phyloP scores from a whole-genome alignment of 2,329 filamentous ascomycete genomes.

The Catunica adiposa region DNA sequence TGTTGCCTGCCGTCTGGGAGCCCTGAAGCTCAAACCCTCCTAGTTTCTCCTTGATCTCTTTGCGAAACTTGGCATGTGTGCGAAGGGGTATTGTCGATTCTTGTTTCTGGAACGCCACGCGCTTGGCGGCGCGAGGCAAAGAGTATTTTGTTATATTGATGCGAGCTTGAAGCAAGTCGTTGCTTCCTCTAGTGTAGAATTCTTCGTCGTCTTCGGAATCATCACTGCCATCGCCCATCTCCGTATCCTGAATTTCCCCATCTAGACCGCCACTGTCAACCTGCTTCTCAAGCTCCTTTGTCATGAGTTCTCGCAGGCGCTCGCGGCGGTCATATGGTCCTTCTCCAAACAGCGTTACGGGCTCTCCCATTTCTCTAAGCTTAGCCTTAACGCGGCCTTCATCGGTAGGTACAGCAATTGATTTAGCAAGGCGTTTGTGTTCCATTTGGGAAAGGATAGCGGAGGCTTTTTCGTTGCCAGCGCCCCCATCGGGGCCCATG shows the following conservation, averaged over 20 bases:
- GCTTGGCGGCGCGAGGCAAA: constrained; percentile 61
- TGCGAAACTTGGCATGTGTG: constrained; percentile 84
- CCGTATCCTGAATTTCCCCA: constrained; percentile 18
- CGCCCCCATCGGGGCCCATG: constrained; percentile 38
- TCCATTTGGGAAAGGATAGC: constrained; percentile 78
- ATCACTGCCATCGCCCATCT: constrained; percentile 33
- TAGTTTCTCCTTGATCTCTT: constrained; percentile 69
- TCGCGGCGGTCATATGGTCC: constrained; percentile 73
- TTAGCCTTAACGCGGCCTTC: constrained; percentile 69
- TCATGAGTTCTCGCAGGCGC: constrained; percentile 65
- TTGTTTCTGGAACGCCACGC: constrained; percentile 59
- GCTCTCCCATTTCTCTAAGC: constrained; percentile 77
- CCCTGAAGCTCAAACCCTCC: constrained; percentile 79
- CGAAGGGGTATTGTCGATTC: constrained; percentile 73
- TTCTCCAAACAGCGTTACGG: constrained; percentile 88
- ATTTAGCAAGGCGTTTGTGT: constrained; percentile 74
- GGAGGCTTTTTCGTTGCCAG: constrained; percentile 64
- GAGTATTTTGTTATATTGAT: constrained; percentile 70
- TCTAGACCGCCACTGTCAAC: constrained; percentile 30
- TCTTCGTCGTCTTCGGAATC: constrained; percentile 62
- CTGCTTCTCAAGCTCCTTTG: constrained; percentile 44
- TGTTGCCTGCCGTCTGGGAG: constrained; percentile 79
- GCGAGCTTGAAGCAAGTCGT: constrained; percentile 58
- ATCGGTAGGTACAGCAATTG: constrained; percentile 84
- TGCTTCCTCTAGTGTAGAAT: constrained; percentile 77